Evolutionary conservation across 2,329 filamentous ascomycete genomes (phyloP).

Genomic region (Colletotrichum tabaci): DNA sequence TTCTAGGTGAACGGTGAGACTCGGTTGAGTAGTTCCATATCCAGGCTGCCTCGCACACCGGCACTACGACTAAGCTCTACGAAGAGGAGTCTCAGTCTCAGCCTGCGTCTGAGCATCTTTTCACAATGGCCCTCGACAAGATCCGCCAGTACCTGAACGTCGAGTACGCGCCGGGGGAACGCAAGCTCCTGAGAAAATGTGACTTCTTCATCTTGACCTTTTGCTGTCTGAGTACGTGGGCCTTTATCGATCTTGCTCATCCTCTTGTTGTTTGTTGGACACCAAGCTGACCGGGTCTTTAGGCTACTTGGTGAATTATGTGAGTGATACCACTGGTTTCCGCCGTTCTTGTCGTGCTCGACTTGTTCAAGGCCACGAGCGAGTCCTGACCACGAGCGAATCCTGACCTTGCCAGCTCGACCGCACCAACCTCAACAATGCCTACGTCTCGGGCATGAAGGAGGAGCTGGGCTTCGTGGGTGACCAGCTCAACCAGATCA

Average conservation of each 20-base stretch:
- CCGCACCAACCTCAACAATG: constrained; percentile 52
- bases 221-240: constrained; percentile 66
- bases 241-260: not conserved
- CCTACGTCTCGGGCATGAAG: constrained; percentile 59
- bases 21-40: not conserved
- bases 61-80: not conserved
- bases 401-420: constrained; percentile 14
- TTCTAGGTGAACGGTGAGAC: not conserved
- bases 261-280: not conserved
- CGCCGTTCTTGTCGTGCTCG: too few species aligned
- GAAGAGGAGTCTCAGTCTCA: not conserved
- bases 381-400: not conserved
- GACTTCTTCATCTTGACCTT: constrained; percentile 77
- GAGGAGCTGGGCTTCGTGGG: constrained; percentile 52
- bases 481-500: constrained; percentile 65
- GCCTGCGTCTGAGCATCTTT: not conserved
- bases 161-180: constrained; percentile 56
- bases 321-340: constrained; percentile 46
- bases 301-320: constrained; percentile 67
- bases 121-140: constrained; percentile 30
- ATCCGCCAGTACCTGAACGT: constrained; percentile 53
- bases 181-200: constrained; percentile 68
- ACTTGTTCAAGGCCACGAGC: too few species aligned
- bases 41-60: not conserved
- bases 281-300: not conserved